Evolutionary conservation across 1,139 yeast species (phyloP).

Genomic region (Geotrichum citri-aurantii): DNA sequence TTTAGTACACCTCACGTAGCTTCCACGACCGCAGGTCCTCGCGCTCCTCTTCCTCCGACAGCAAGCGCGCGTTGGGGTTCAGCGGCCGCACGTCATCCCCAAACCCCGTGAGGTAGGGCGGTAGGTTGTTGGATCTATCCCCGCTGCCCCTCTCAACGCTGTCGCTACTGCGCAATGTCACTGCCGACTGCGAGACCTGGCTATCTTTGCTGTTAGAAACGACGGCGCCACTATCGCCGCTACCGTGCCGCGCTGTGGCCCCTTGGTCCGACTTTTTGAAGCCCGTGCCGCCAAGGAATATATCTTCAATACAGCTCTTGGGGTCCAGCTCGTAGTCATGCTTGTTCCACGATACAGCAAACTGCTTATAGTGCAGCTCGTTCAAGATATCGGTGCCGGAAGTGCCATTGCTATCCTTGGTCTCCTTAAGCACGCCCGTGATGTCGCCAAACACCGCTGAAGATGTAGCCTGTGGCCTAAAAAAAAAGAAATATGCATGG

Average conservation of each 20-base stretch:
- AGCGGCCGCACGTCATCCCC: neutral
- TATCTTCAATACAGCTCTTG: slow-evolving; percentile 65
- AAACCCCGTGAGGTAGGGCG: slow-evolving; percentile 1
- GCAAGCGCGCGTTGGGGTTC: neutral
- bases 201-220: neutral
- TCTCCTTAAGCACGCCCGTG: slow-evolving; percentile 17
- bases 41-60: slow-evolving; percentile 18
- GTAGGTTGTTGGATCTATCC: neutral
- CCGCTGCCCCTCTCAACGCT: neutral
- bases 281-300: slow-evolving; percentile 68
- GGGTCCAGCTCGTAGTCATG: slow-evolving; percentile 72
- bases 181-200: neutral
- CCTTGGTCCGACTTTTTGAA: slow-evolving; percentile 27
- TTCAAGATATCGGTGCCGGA: slow-evolving; percentile 6
- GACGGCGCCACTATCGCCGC: neutral
- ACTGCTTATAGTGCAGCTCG: slow-evolving; percentile 51
- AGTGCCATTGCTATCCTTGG: slow-evolving; percentile 9
- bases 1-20: slow-evolving; percentile 6
- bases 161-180: neutral
- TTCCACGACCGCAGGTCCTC: slow-evolving; percentile 18
- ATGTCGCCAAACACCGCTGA: slow-evolving; percentile 19
- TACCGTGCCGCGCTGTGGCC: neutral
- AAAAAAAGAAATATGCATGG: neutral
- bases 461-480: slow-evolving; percentile 13
- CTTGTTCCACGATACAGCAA: slow-evolving; percentile 74